Evolutionary conservation across 345 rosid species (phyloP).

Genomic region (Conringia planisiliqua): DNA sequence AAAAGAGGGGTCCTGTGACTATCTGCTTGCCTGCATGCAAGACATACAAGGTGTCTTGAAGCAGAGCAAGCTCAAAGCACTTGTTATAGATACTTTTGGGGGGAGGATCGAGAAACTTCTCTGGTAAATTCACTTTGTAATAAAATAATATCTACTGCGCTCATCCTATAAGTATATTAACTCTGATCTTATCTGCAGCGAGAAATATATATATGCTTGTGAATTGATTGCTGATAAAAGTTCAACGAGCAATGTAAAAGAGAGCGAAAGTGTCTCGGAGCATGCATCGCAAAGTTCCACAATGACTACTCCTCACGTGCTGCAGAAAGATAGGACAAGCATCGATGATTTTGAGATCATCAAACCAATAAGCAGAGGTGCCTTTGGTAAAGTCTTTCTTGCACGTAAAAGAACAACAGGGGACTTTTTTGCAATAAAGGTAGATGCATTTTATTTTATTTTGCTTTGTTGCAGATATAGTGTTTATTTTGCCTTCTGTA

Average conservation of each 20-base stretch:
- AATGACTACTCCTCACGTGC: slow-evolving; percentile 45
- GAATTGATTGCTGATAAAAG: slow-evolving; percentile 45
- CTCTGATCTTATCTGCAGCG: slow-evolving; percentile 45
- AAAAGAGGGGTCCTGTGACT: slow-evolving; percentile 57
- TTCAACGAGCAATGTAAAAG: slow-evolving; percentile 36
- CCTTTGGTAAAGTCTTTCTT: slow-evolving; percentile 83
- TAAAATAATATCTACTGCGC: slow-evolving; percentile 8
- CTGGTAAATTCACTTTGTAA: slow-evolving; percentile 38
- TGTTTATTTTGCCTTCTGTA: slow-evolving; percentile 1
- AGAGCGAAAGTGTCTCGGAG: slow-evolving; percentile 44
- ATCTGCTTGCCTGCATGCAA: slow-evolving; percentile 73
- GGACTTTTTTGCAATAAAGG: slow-evolving; percentile 89
- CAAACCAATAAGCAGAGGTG: slow-evolving; percentile 85
- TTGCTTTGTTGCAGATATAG: slow-evolving; percentile 4
- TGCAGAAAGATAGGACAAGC: slow-evolving; percentile 65
- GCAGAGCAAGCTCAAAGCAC: slow-evolving; percentile 69
- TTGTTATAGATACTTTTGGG: slow-evolving; percentile 78
- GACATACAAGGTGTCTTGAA: slow-evolving; percentile 70
- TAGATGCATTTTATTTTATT: slow-evolving; percentile 23
- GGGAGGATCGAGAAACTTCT: slow-evolving; percentile 71
- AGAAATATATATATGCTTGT: slow-evolving; percentile 67
- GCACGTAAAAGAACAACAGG: slow-evolving; percentile 82
- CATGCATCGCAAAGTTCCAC: slow-evolving; percentile 47
- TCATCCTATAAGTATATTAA: slow-evolving; percentile 1
- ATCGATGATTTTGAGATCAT: slow-evolving; percentile 83